These are phyloP conservation scores for Trichoderma aggressivum DNA, from an alignment of 2,329 filamentous ascomycete genomes.

Conservation along the genomic window DNA sequence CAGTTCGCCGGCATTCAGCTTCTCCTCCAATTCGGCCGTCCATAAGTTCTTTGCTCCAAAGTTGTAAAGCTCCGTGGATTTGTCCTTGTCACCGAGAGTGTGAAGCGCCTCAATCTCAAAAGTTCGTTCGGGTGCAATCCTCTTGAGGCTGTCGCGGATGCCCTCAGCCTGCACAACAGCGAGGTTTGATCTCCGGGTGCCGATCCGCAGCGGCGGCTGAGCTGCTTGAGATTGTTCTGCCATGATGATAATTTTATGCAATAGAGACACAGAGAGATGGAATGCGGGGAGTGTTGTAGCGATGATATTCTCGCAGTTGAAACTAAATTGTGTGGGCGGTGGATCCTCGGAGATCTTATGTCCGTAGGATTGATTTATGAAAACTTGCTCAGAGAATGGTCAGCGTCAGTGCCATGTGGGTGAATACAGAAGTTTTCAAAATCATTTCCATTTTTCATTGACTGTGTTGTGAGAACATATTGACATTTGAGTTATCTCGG, in stretches of 20 bases:
- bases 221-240: neutral
- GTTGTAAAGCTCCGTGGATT: constrained; percentile 6
- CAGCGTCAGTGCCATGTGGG: neutral
- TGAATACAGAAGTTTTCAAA: neutral
- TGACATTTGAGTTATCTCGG: neutral
- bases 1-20: neutral
- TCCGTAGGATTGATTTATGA: neutral
- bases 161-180: constrained; percentile 13
- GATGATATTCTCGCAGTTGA: neutral
- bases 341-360: constrained; percentile 6
- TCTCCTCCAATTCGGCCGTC: constrained; percentile 12
- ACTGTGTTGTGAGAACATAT: neutral
- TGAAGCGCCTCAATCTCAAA: constrained; percentile 8
- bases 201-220: constrained; percentile 1
- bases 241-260: neutral
- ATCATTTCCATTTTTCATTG: neutral
- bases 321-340: constrained; percentile 7
- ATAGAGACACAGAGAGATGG: neutral
- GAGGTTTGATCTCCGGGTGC: constrained; percentile 11
- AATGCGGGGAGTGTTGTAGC: neutral
- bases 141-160: constrained; percentile 1
- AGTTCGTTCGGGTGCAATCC: neutral
- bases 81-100: constrained; percentile 10
- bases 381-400: neutral
- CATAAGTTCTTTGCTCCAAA: constrained; percentile 16